Evolutionary conservation across 148 eudicot species (phyloP), one percentile per base, ranked within the genome.

Genomic region (Vaccinium darrowii): DNA sequence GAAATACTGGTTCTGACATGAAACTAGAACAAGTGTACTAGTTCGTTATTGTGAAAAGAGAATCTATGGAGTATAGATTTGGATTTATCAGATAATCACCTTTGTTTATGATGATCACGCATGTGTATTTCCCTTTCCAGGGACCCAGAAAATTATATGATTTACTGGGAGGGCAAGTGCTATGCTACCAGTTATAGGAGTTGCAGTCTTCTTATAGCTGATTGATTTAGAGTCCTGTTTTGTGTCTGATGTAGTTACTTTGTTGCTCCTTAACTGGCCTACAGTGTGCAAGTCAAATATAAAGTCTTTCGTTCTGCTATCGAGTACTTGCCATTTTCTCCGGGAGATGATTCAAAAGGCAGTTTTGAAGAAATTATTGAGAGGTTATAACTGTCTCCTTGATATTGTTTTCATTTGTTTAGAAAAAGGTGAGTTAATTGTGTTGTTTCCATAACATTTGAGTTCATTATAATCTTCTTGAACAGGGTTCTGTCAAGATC

Each of bases 221-320:
- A 73, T 85, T 47, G 82, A 27, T 72, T 16, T 52, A 69, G 25
- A 33, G 9, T 23, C 78, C 85, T n/a, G 60, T 71, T n/a, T 12
- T 81, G 49, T 82, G n/a, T 60, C 82, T 77, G 74, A 82, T 58
- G 39, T 72, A 62, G n/a, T 79, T 58, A 30, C 43, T 76, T 81
- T 81, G 52, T 71, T 69, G 47, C 78, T 52, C 53, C 75, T 81
- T 84, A 79, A 36, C 83, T 69, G 69, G 76, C 87, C 43, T 77
- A 51, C 87, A 96, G 99, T 86, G 93, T 91, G 60, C 95, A 94
- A 91, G 93, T 88, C 77, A 97, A 91, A 86, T 93, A 90, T 91
- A 97, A 95, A 85, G 91, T 97, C 84, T 97, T 94, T 86, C 89
- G 90, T 52, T 94, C 98, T 85, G 98, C 99, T 84, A 91, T 97